Evolutionary conservation across 805 yeast genomes (phyloP), one percentile per base, ranked within the genome.

Genomic region (Scheffersomyces spartinae): DNA sequence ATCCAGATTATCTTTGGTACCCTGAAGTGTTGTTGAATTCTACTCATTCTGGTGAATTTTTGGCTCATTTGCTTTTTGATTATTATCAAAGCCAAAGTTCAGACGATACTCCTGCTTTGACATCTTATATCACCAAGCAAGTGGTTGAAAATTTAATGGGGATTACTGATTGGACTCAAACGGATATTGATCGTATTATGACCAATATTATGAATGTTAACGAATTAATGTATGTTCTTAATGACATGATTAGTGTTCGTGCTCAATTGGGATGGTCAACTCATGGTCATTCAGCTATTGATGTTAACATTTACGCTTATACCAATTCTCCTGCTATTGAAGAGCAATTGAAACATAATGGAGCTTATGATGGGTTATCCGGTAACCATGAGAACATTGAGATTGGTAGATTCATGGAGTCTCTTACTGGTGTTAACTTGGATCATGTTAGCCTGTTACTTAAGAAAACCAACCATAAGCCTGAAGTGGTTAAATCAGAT

Each of bases 191-290:
- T 10, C 20, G 25, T 10, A 43, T 57, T 14, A 28, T 36, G 13
- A 27, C 33, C 6, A 26, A 34, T 23, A 25, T 38, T 6, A 26
- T 31, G 19, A 29, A 41, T 26, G 52, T 76, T 14, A 42, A 49
- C 3, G 40, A 32, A 2, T 45, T 79, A 7, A 33, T 71, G 13
- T 72, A 72, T 32, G 53, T 62, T 20, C 49, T 84, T 29, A 78
- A 81, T 42, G 64, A 74, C 28, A 68, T 86, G 68, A 68, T 84
- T 7, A 79, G 94, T 1, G 42, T 54, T n/a, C 70, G 94, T 35
- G 84, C 96, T 0, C 80, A 80, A 49, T 71, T 84, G 10, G 96
- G 95, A n/a, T 86, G 95, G 95, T 66, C 94, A 7, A 86, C 96
- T 0, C 94, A 84, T 43, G 97, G 96, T 16, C 97, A 86, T 50